Base-by-base conservation (phyloP, 2,329 filamentous ascomycete species). In the Zopfia rhizophila region DNA sequence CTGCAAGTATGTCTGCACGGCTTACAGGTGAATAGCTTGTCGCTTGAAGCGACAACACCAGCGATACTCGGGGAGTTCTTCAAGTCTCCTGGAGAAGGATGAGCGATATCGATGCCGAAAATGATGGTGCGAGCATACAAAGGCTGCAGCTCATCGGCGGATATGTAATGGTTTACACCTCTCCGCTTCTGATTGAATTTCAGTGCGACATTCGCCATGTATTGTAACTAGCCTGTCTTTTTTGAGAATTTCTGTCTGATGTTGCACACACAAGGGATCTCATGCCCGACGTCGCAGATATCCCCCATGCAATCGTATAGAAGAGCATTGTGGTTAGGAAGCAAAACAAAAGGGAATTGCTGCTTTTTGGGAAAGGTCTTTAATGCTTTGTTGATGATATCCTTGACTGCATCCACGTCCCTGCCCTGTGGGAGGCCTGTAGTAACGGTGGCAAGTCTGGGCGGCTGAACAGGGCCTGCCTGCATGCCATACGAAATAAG, bases 41-140 rank as follows among this genome's bases (percentile, higher is more conserved):
- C 88, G 11, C 88, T 69, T 28, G 87, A 94, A 1, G 90, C 85
- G 5, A 96, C 91, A 41, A 97, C 82, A 0, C 85, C 89, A 3
- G 90, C 90, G 37, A 95, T 80, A 66, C 89, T 94, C 1, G 90
- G 90, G 0, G 88, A 83, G 0, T 68, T 69, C 1, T 76, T 70
- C 0, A 76, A 66, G 2, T 81, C 86, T 0, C 82, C 83, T 0
- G 85, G 82, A 13, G 91, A 93, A 0, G 92, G 91, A 60, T 96
- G 92, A 0, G 91, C 95, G 1, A 96, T 91, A 62, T 96, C 92
- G 56, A 94, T 87, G 0, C 92, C 91, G 7, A 95, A 84, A 1
- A 96, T 74, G 86, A 97, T 96, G 0, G 91, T 95, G 57, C 86
- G 86, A 1, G 82, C 83, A 23, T 87, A 79, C 3, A 72, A 45